Conservation (phyloP, 148 eudicot species). For the Cornus kousa region DNA sequence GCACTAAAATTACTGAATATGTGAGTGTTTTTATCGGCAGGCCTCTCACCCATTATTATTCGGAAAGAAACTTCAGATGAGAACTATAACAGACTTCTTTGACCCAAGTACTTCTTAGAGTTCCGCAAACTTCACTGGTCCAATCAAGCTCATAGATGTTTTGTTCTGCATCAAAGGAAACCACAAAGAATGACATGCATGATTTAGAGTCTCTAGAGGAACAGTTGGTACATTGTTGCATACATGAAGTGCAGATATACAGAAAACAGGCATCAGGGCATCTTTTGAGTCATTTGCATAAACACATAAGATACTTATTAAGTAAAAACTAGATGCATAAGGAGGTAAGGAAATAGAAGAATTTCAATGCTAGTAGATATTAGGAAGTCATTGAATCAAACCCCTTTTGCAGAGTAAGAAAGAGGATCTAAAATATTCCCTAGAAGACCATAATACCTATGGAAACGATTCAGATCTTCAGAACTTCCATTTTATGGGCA, state of each 20-base stretch:
- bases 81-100: neutral
- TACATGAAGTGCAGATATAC: too few species aligned
- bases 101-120: neutral
- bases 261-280: neutral
- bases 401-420: too few species aligned
- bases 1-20: neutral
- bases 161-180: constrained; percentile 12
- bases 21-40: neutral
- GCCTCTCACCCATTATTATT: neutral
- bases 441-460: too few species aligned
- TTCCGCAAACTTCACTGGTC: neutral
- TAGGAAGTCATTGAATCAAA: too few species aligned
- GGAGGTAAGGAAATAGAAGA: too few species aligned
- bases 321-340: neutral
- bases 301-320: neutral
- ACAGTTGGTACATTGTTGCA: neutral
- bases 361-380: too few species aligned
- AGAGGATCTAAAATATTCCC: too few species aligned
- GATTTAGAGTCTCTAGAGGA: neutral
- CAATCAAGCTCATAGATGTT: neutral
- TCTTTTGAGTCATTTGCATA: neutral
- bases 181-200: neutral
- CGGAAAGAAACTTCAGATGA: constrained; percentile 2
- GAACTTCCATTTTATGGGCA: neutral
- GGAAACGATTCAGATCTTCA: neutral